Base-by-base conservation (phyloP, 805 yeast genomes). In the Yarrowia sp. region DNA sequence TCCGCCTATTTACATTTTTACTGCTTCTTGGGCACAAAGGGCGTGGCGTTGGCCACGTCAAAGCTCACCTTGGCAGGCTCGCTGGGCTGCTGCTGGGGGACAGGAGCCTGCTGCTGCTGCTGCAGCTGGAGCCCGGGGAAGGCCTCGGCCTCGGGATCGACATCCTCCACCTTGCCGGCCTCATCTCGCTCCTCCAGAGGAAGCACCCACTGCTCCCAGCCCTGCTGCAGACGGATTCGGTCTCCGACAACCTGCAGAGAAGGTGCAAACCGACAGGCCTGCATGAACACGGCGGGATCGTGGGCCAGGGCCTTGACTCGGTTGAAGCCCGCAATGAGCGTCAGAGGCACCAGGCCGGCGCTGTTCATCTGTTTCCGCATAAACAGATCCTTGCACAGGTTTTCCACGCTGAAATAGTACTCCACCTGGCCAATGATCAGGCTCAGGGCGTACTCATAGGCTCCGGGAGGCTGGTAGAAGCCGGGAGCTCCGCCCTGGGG, bases 401-500 rank as follows among this genome's bases (percentile, higher is more conserved):
- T 95, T 71, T 91, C 96, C 59, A 86, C 80, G 32, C 96, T 87
- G 78, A 95, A 89, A 76, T 95, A 95, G 80, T 95, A 95, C 73
- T 90, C 95, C 62, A 93, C 79, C 80, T 92, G 98, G 75, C 74
- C 75, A 8, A 82, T 73, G 33, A 81, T 75, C 38, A 72, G 59
- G 36, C 68, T 66, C 59, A 75, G 41, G 35, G 69, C 62, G 35
- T 68, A 68, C 38, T 67, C 71, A 59, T 64, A 68, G 40, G 67
- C 68, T n/a, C 64, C 62, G 22, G 72, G 66, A 22, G 68, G 54
- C 54, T 48, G 54, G 54, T 19, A 48, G 26, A 48, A 48, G 40
- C 38, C 52, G 32, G 7, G 22, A 41, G 22, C 54, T 7, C 32
- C 32, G 59, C 32, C 33, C 65, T 19, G 52, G 66, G 46, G 54